Conservation (phyloP, 2,329 filamentous ascomycete species). For the Exophiala spinifera region DNA sequence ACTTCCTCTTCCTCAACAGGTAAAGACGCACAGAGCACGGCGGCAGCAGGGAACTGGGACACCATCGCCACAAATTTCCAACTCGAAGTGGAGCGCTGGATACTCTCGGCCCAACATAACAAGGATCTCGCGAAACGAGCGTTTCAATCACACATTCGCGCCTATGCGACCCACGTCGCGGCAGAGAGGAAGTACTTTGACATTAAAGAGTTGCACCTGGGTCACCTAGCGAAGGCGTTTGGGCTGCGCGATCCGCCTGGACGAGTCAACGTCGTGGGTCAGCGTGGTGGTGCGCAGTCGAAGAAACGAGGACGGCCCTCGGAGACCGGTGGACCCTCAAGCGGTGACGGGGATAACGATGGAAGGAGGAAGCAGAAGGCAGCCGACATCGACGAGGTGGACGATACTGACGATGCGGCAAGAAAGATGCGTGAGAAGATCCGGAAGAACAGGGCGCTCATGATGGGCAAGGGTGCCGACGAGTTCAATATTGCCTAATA, state of each 20-base stretch:
- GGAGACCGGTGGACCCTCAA: slow-evolving; percentile 32
- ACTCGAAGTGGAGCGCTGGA: slow-evolving; percentile 64
- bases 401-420: slow-evolving; percentile 46
- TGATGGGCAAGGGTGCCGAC: slow-evolving; percentile 49
- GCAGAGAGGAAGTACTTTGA: slow-evolving; percentile 85
- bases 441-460: slow-evolving; percentile 48
- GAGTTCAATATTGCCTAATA: slow-evolving; percentile 58
- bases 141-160: slow-evolving; percentile 87
- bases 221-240: slow-evolving; percentile 91
- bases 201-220: slow-evolving; percentile 84
- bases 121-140: slow-evolving; percentile 79
- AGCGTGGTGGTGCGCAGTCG: slow-evolving; percentile 34
- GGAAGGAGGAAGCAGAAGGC: slow-evolving; percentile 11
- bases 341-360: slow-evolving; percentile 15
- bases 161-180: slow-evolving; percentile 89
- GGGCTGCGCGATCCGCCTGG: slow-evolving; percentile 83
- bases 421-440: slow-evolving; percentile 55
- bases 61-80: slow-evolving; percentile 65
- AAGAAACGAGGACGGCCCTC: too few species aligned
- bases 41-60: slow-evolving; percentile 53
- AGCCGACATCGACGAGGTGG: slow-evolving; percentile 26
- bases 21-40: slow-evolving; percentile 33
- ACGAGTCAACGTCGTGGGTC: slow-evolving; percentile 62
- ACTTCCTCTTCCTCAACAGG: slow-evolving; percentile 17
- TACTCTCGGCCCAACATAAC: slow-evolving; percentile 61